Conservation (phyloP, 2,329 filamentous ascomycete species). For the Beauveria sp. region DNA sequence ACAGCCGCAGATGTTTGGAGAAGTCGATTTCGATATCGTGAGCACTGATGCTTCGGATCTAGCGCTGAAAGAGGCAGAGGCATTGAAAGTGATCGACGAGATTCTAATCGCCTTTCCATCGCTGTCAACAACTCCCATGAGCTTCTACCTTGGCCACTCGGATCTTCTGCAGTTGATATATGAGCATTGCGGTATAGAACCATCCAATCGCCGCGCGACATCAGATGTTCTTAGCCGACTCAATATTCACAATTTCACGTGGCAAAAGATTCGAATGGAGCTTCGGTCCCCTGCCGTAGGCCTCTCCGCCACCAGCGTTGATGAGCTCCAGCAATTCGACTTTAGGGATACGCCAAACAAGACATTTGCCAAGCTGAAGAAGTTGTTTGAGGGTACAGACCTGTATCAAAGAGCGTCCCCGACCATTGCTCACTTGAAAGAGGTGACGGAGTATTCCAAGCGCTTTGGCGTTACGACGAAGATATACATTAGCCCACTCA, state of each 20-base stretch:
- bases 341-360: conserved; percentile 61
- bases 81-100: conserved; percentile 90
- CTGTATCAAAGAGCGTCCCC: conserved; percentile 67
- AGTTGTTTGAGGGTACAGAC: conserved; percentile 53
- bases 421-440: conserved; percentile 71
- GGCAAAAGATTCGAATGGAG: conserved; percentile 76
- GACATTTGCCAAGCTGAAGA: conserved; percentile 51
- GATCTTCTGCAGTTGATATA: conserved; percentile 82
- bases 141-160: conserved; percentile 84
- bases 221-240: conserved; percentile 83
- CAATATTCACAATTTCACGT: conserved; percentile 72
- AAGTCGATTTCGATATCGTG: conserved; percentile 96
- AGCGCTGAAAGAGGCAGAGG: conserved; percentile 85
- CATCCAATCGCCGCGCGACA: conserved; percentile 58
- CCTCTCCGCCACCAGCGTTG: conserved; percentile 79
- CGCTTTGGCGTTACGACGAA: conserved; percentile 68
- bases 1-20: conserved; percentile 73
- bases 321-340: conserved; percentile 85
- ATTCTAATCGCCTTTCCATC: conserved; percentile 75
- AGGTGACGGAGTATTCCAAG: conserved; percentile 69
- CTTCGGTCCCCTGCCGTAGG: conserved; percentile 77
- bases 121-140: conserved; percentile 65
- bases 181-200: conserved; percentile 75
- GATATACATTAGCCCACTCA: conserved; percentile 76
- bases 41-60: conserved; percentile 74